These are phyloP conservation scores for Cairneyella variabilis DNA, from an alignment of 495 filamentous ascomycete species.

Conservation along the genomic window DNA sequence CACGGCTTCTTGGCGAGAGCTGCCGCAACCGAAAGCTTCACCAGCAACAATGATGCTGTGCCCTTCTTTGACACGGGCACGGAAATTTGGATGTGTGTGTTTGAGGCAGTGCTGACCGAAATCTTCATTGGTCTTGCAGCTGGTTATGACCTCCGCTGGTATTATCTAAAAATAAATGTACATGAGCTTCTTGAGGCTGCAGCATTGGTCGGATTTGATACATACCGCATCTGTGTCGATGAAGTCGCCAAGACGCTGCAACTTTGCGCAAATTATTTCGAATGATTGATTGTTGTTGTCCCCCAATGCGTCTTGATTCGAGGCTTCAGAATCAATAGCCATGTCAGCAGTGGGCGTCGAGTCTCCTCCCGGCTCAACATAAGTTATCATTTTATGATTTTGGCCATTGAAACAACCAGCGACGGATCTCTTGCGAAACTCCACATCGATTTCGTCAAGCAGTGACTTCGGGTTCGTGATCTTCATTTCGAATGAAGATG, in stretches of 20 bases:
- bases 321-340: no score
- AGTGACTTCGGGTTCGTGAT: slow-evolving; percentile 31
- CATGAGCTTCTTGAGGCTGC: no score
- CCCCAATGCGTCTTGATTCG: no score
- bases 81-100: slow-evolving; percentile 37
- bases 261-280: slow-evolving; percentile 24
- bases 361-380: slow-evolving; percentile 14
- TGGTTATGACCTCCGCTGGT: slow-evolving; percentile 32
- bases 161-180: slow-evolving; percentile 20
- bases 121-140: slow-evolving; percentile 25
- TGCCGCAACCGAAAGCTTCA: slow-evolving; percentile 40
- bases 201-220: neutral
- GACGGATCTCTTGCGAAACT: slow-evolving; percentile 22
- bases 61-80: slow-evolving; percentile 34
- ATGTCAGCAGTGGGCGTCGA: neutral
- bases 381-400: slow-evolving; percentile 5
- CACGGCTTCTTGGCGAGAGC: slow-evolving; percentile 39
- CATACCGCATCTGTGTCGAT: slow-evolving; percentile 39
- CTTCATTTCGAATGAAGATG: slow-evolving; percentile 37
- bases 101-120: slow-evolving; percentile 35
- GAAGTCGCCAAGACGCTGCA: slow-evolving; percentile 37
- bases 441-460: slow-evolving; percentile 28
- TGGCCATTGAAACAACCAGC: slow-evolving; percentile 1
- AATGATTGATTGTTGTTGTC: no score
- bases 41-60: slow-evolving; percentile 39